Evolutionary conservation across 2,329 filamentous ascomycete genomes (phyloP).

Genomic region (Fusarium coffeatum): DNA sequence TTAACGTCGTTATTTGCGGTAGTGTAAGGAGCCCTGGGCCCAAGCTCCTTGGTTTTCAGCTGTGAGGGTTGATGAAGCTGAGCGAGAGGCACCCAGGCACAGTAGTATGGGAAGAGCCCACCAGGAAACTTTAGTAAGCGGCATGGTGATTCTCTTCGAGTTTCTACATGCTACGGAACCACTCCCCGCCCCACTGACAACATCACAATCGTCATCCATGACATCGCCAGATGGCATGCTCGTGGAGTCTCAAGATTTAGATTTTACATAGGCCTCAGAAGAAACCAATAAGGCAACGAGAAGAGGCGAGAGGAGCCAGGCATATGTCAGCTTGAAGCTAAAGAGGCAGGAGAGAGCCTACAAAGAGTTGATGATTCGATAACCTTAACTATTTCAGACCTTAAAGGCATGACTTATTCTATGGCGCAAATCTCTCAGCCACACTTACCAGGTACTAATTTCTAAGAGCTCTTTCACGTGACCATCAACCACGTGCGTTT

Average conservation of each 20-base stretch:
- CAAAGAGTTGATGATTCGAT: background rate
- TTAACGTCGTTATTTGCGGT: slow-evolving; percentile 3
- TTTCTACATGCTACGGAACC: slow-evolving; percentile 17
- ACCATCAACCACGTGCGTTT: slow-evolving; percentile 23
- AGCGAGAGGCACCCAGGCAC: background rate
- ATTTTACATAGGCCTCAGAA: background rate
- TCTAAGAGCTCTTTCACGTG: slow-evolving; percentile 6
- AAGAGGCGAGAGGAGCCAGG: background rate
- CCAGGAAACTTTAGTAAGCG: slow-evolving; percentile 20
- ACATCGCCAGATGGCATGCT: slow-evolving; percentile 13
- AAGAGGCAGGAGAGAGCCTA: background rate
- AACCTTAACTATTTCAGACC: background rate
- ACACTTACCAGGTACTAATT: slow-evolving; percentile 22
- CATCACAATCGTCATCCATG: slow-evolving; percentile 40
- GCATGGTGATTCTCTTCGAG: slow-evolving; percentile 10
- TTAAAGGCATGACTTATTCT: background rate
- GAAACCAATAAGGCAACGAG: background rate
- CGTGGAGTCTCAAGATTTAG: background rate
- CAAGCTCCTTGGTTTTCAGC: slow-evolving; percentile 39
- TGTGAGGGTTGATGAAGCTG: slow-evolving; percentile 7
- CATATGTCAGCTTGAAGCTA: background rate
- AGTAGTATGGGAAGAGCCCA: slow-evolving; percentile 20
- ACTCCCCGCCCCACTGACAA: slow-evolving; percentile 34
- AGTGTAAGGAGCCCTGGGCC: slow-evolving; percentile 22
- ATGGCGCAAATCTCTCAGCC: slow-evolving; percentile 21